These are phyloP conservation scores for Suillus variegatus DNA, from an alignment of 768 basidiomycete genomes.

Conservation along the genomic window DNA sequence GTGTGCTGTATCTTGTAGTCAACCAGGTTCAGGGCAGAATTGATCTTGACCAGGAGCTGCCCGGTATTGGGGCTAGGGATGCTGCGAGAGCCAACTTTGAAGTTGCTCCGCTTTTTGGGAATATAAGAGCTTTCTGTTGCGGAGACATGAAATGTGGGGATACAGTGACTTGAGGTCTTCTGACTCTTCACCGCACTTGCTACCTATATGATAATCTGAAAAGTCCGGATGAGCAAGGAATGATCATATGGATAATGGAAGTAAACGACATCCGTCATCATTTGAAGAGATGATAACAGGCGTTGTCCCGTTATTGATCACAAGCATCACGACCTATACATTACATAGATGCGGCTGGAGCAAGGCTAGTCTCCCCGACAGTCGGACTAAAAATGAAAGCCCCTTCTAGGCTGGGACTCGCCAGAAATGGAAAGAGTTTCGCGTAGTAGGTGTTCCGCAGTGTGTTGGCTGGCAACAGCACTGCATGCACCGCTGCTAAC, in stretches of 20 bases:
- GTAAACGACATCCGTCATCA: not conserved
- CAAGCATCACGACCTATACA: not conserved
- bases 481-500: too few species aligned
- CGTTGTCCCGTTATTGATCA: not conserved
- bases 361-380: not conserved
- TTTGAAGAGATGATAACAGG: not conserved
- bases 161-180: not conserved
- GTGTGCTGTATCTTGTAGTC: slow-evolving; percentile 40
- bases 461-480: not conserved
- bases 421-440: slow-evolving; percentile 6
- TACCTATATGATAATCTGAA: not conserved
- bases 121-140: slow-evolving; percentile 30
- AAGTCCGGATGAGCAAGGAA: not conserved
- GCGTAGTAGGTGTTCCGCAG: not conserved
- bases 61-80: slow-evolving; percentile 36
- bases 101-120: slow-evolving; percentile 25
- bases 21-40: slow-evolving; percentile 47
- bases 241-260: not conserved
- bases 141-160: slow-evolving; percentile 22
- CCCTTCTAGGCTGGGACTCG: not conserved
- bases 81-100: slow-evolving; percentile 28
- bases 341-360: not conserved
- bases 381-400: too few species aligned
- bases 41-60: slow-evolving; percentile 43
- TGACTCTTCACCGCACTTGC: not conserved